These are phyloP conservation scores for Candida sphagnicola DNA, from an alignment of 805 yeast genomes.

Conservation along the genomic window DNA sequence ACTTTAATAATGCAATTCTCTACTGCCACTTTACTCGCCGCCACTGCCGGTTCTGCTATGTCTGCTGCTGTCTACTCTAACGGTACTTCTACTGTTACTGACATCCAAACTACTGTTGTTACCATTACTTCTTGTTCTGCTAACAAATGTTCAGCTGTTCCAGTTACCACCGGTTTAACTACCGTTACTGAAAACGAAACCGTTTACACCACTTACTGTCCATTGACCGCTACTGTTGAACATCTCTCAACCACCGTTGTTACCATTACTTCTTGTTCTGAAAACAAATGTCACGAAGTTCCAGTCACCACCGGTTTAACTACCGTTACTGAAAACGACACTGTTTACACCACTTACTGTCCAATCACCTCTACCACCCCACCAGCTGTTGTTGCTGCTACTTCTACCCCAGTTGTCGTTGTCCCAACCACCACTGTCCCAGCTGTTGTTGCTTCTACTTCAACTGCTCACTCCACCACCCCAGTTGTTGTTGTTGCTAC, in stretches of 20 bases:
- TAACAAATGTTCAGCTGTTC: slow-evolving; percentile 22
- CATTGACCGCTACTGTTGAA: slow-evolving; percentile 19
- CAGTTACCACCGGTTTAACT: slow-evolving; percentile 35
- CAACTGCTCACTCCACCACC: slow-evolving; percentile 10
- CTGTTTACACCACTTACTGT: slow-evolving; percentile 33
- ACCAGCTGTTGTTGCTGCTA: slow-evolving; percentile 19
- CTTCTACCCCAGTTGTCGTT: slow-evolving; percentile 15
- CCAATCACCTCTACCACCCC: slow-evolving; percentile 25
- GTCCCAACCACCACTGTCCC: slow-evolving; percentile 9
- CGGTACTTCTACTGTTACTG: slow-evolving; percentile 25
- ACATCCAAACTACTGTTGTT: slow-evolving; percentile 25
- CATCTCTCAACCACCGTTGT: slow-evolving; percentile 23
- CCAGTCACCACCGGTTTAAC: slow-evolving; percentile 35
- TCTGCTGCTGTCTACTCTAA: slow-evolving; percentile 25
- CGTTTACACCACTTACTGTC: slow-evolving; percentile 33
- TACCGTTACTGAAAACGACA: slow-evolving; percentile 27
- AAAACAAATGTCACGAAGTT: slow-evolving; percentile 22
- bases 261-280: slow-evolving; percentile 28
- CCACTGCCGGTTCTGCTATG: slow-evolving; percentile 22
- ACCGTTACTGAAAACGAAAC: slow-evolving; percentile 29
- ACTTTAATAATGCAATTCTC: slow-evolving; percentile 33
- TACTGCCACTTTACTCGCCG: slow-evolving; percentile 24
- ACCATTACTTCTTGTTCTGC: slow-evolving; percentile 36
- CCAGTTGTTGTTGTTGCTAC: slow-evolving; percentile 12
- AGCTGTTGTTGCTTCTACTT: slow-evolving; percentile 12